Percentiles rank a stretch among this genome's conserved stretches.
phyloP scores from a whole-genome alignment of 108 stramenopile species.

The Skeletonema potamos region DNA sequence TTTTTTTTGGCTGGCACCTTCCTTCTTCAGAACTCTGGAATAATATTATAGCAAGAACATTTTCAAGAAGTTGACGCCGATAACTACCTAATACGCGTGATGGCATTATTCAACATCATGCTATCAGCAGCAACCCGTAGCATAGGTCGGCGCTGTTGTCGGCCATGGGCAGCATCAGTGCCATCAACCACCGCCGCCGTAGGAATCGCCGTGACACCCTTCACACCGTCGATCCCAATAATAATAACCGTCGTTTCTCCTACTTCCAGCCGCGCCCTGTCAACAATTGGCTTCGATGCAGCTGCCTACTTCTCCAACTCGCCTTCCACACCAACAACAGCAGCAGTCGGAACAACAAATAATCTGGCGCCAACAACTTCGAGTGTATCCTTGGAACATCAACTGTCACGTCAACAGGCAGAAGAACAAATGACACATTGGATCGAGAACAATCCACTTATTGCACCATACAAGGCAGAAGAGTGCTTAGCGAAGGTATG shows the following conservation, averaged over 20 bases:
- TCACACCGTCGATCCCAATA: background rate
- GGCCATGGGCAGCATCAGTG: background rate
- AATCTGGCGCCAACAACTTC: background rate
- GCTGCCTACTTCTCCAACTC: slow-evolving; percentile 6
- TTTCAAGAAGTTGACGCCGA: no score
- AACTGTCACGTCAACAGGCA: background rate
- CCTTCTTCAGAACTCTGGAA: background rate
- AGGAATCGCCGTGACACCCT: background rate
- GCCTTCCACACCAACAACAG: background rate
- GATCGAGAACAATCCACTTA: slow-evolving; percentile 27
- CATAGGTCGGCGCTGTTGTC: background rate
- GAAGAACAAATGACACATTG: slow-evolving; percentile 17
- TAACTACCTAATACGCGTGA: no score
- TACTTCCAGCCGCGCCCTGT: background rate
- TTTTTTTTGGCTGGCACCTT: background rate
- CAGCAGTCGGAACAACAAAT: background rate
- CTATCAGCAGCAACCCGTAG: background rate
- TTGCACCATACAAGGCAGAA: slow-evolving; percentile 39
- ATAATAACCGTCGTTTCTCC: no score
- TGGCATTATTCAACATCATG: background rate
- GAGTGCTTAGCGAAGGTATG: slow-evolving; percentile 28
- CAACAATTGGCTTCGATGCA: slow-evolving; percentile 15
- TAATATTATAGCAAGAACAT: no score
- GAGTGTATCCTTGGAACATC: background rate
- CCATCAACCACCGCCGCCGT: background rate